phyloP scores from a whole-genome alignment of 345 rosid species.

The Pistacia vera region DNA sequence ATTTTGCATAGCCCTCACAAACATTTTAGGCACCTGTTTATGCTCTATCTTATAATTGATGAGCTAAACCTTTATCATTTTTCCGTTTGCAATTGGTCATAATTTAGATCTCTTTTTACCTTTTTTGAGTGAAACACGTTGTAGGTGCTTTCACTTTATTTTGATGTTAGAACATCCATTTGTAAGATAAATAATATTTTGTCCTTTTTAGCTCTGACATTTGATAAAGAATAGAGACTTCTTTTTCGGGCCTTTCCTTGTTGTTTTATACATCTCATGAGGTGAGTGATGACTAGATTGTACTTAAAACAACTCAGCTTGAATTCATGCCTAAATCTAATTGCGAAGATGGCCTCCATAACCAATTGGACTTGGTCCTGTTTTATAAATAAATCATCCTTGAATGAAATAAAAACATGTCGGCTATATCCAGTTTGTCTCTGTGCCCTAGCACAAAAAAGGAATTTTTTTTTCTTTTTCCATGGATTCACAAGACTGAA shows the following conservation, averaged over 20 bases:
- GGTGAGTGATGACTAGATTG: slow-evolving; percentile 2
- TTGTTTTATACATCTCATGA: neutral
- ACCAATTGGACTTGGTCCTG: neutral
- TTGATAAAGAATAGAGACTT: slow-evolving; percentile 1
- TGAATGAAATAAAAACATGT: neutral
- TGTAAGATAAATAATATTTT: neutral
- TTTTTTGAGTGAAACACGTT: neutral
- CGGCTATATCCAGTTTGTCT: neutral
- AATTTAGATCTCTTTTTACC: neutral
- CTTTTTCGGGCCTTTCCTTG: neutral
- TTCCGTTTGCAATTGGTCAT: neutral
- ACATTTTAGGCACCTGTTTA: neutral
- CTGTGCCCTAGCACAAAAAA: neutral
- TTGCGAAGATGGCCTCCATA: neutral
- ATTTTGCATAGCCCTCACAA: neutral
- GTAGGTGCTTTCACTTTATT: neutral
- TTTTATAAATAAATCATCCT: neutral
- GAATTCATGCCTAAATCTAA: neutral
- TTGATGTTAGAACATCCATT: neutral
- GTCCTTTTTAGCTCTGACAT: neutral
- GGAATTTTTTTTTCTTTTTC: neutral
- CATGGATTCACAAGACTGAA: neutral
- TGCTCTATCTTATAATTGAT: neutral
- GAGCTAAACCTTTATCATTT: neutral
- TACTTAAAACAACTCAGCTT: neutral